A percentile compares a stretch with the other conserved stretches of the same genome.
phyloP scores from a whole-genome alignment of 768 basidiomycete species.

The Chlorophyllum brunneum region DNA sequence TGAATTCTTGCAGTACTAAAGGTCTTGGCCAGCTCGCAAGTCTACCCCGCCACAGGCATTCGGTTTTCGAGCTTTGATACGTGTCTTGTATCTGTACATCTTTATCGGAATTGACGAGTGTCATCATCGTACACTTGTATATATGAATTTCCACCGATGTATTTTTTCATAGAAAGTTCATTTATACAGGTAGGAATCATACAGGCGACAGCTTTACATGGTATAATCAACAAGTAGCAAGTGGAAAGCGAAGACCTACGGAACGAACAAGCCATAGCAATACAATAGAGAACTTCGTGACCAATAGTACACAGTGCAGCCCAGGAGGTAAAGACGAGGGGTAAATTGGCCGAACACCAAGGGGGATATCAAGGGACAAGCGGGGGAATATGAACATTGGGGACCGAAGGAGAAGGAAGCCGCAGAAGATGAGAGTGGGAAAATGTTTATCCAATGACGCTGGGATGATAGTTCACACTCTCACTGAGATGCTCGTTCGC shows the following conservation, averaged over 20 bases:
- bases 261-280: neutral
- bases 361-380: neutral
- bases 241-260: neutral
- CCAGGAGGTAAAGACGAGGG: neutral
- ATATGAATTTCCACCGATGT: neutral
- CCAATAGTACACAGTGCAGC: neutral
- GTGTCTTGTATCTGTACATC: too few relatives aligned
- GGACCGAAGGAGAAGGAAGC: neutral
- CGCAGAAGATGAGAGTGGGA: neutral
- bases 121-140: neutral
- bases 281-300: neutral
- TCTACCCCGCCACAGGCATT: too few relatives aligned
- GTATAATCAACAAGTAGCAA: neutral
- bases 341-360: neutral
- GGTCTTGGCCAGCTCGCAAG: too few relatives aligned
- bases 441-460: constrained; percentile 26
- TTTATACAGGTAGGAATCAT: neutral
- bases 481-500: constrained; percentile 82
- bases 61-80: too few relatives aligned
- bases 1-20: constrained; percentile 36
- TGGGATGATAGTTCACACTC: constrained; percentile 69
- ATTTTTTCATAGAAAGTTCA: neutral
- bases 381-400: neutral
- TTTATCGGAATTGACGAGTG: too few relatives aligned
- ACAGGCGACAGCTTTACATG: neutral